A percentile compares a stretch with the other conserved stretches of the same genome.
Conservation (phyloP, 2,329 filamentous ascomycete genomes). For the Colletotrichum sp. region DNA sequence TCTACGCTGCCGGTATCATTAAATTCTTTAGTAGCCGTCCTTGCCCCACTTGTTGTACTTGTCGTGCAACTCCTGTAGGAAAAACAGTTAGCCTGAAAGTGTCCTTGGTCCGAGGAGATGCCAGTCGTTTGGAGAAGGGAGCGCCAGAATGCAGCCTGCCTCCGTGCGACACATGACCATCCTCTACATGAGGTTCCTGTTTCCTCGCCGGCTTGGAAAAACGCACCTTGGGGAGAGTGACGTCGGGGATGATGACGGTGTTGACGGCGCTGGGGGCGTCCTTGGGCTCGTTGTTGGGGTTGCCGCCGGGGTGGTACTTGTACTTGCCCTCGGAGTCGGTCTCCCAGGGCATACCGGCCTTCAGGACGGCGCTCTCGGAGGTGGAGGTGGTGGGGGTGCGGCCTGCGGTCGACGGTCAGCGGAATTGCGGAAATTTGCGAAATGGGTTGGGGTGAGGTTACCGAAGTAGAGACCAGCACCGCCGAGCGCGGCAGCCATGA, state of each 20-base stretch:
- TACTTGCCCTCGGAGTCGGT: slow-evolving; percentile 66
- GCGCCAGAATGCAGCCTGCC: neutral
- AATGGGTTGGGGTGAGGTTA: slow-evolving; percentile 40
- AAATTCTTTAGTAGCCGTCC: slow-evolving; percentile 75
- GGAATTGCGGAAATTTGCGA: slow-evolving; percentile 22
- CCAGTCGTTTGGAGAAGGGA: too few species aligned
- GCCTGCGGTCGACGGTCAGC: slow-evolving; percentile 52
- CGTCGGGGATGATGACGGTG: slow-evolving; percentile 90
- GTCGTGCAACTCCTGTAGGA: slow-evolving; percentile 82
- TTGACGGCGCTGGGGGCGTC: slow-evolving; percentile 96
- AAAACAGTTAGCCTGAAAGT: slow-evolving; percentile 3
- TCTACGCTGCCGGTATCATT: slow-evolving; percentile 10
- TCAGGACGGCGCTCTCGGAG: slow-evolving; percentile 80
- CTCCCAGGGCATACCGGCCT: slow-evolving; percentile 92
- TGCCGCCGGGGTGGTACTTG: slow-evolving; percentile 86
- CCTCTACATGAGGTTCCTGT: fast-evolving
- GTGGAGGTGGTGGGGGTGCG: slow-evolving; percentile 84
- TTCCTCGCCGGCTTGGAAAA: neutral
- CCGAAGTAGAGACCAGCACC: slow-evolving; percentile 91
- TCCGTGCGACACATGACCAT: neutral
- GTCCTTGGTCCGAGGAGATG: too few species aligned
- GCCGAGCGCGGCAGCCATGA: slow-evolving; percentile 89
- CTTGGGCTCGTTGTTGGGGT: slow-evolving; percentile 75
- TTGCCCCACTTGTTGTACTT: slow-evolving; percentile 99
- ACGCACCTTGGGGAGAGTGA: slow-evolving; percentile 86